Conservation (phyloP, 345 rosid genomes). For the Linum trigynum region DNA sequence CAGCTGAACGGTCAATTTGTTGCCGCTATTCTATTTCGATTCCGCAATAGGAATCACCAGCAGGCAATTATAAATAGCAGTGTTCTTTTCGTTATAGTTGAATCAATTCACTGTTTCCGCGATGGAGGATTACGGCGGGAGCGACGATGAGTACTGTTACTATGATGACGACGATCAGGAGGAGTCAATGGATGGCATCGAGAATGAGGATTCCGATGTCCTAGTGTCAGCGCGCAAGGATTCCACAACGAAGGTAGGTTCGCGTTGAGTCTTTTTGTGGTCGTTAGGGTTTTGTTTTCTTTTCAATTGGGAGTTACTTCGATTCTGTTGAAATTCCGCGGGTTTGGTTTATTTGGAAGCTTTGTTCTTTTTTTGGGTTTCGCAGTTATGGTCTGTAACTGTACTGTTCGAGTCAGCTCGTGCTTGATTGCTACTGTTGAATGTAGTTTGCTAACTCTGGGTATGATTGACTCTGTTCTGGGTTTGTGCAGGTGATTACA, state of each 20-base stretch:
- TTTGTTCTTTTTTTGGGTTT: background rate
- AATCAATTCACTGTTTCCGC: background rate
- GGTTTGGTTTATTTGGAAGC: background rate
- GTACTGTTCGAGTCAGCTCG: background rate
- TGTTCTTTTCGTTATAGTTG: background rate
- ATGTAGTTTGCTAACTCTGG: background rate
- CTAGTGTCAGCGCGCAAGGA: background rate
- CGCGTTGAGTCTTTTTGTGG: background rate
- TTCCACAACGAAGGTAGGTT: conserved; percentile 1
- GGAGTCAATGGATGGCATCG: background rate
- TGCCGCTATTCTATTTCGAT: background rate
- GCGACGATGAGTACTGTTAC: background rate
- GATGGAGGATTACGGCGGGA: conserved; percentile 3
- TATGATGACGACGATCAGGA: background rate
- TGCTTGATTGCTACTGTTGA: background rate
- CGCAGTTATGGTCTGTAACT: background rate
- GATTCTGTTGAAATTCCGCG: too few species aligned
- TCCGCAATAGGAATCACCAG: background rate
- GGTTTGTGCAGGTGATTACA: conserved; percentile 28
- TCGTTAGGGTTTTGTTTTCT: background rate
- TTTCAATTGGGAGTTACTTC: background rate
- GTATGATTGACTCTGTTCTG: background rate
- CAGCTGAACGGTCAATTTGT: background rate
- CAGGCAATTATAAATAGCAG: background rate
- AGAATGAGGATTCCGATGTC: background rate